Evolutionary conservation across 345 rosid genomes (phyloP).

Genomic region (Euphorbia pulcherrima): DNA sequence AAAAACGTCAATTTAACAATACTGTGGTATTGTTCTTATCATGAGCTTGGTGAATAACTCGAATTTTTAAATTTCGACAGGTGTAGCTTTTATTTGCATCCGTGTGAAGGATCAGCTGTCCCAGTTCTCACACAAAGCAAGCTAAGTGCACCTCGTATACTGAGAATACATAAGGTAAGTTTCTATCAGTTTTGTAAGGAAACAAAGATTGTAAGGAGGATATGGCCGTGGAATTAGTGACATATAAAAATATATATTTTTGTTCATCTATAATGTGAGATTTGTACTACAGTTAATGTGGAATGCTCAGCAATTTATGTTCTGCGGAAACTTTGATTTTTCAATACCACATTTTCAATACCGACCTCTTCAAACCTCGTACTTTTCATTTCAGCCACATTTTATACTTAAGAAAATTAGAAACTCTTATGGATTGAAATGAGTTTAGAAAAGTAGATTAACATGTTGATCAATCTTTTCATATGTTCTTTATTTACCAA

Average conservation of each 20-base stretch:
- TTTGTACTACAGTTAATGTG: no score
- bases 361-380: no score
- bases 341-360: neutral
- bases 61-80: conserved; percentile 41
- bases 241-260: no score
- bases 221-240: neutral
- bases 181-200: neutral
- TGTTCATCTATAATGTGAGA: no score
- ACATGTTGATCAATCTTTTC: neutral
- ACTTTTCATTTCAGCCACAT: no score
- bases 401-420: no score
- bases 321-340: no score
- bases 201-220: neutral
- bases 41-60: neutral
- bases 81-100: conserved; percentile 94
- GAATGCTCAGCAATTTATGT: no score
- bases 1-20: no score
- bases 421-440: no score
- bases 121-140: conserved; percentile 94
- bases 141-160: conserved; percentile 94
- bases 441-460: neutral
- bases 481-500: neutral
- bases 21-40: neutral
- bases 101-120: conserved; percentile 77
- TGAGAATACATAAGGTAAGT: conserved; percentile 93